phyloP scores from a whole-genome alignment of 768 basidiomycete species.

The Tubosaeta sp. region DNA sequence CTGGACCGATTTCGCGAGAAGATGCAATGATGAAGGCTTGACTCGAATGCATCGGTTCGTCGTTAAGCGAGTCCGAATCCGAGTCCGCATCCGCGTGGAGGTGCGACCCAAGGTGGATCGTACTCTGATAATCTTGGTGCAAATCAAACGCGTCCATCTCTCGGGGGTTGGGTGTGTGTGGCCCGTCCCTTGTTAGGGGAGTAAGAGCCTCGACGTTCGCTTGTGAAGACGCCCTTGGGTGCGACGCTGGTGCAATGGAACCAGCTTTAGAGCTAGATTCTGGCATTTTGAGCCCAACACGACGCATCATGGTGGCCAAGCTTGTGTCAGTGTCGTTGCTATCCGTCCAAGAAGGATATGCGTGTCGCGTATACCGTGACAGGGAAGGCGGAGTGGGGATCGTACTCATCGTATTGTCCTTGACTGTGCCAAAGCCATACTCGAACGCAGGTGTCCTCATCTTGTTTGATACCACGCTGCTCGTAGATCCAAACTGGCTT shows the following conservation, averaged over 20 bases:
- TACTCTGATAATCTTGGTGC: constrained; percentile 23
- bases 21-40: constrained; percentile 69
- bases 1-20: constrained; percentile 27
- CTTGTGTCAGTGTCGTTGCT: constrained; percentile 52
- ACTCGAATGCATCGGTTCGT: constrained; percentile 49
- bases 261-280: constrained; percentile 26
- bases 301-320: constrained; percentile 67
- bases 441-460: constrained; percentile 28
- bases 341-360: constrained; percentile 34
- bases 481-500: constrained; percentile 25
- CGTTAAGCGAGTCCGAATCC: constrained; percentile 55
- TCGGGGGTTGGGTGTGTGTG: constrained; percentile 24
- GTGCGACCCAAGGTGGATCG: constrained; percentile 8
- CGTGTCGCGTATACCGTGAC: constrained; percentile 53
- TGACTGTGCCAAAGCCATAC: constrained; percentile 16
- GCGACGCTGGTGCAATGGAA: constrained; percentile 11
- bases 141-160: constrained; percentile 23
- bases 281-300: constrained; percentile 47
- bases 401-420: constrained; percentile 64
- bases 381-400: constrained; percentile 69
- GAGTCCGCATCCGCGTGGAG: constrained; percentile 26
- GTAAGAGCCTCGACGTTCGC: neutral
- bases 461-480: constrained; percentile 13
- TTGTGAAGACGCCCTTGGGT: constrained; percentile 9
- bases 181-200: constrained; percentile 1